Base-by-base conservation (phyloP, 768 basidiomycete genomes). In the Wakefieldia striispora region DNA sequence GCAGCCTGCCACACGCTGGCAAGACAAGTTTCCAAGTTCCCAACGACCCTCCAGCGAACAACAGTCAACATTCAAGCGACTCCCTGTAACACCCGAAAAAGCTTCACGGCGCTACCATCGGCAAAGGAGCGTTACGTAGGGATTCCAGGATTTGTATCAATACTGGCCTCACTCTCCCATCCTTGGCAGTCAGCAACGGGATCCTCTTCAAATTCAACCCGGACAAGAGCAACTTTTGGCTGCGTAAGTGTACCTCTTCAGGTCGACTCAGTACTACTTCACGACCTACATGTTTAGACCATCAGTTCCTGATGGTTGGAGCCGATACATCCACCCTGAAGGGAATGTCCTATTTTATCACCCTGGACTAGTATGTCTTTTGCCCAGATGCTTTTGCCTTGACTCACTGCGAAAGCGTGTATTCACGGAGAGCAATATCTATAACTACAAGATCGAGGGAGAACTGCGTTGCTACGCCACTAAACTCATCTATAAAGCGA, bases 81-180 rank as follows among this genome's bases (percentile, higher is more conserved):
- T 40, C 4, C 33, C 58, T 13, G 37, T 46, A 6, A 57, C 41
- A n/a, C 59, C 50, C 1, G 59, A 57, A 10, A 6, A 21, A 24
- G 47, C 24, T 8, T 61, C 55, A 23, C 54, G 29, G 31, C 40
- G 58, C 6, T 59, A n/a, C n/a, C n/a, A 61, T 37, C 21, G 33
- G 8, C 12, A 12, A 5, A 51, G 23, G 55, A 26, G 17, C n/a
- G 37, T 24, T 8, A 43, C 5, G 57, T 57, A 44, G 10, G 47
- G 13, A 19, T 24, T 11, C 21, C 21, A 3, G 23, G 16, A 40
- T 8, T 13, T 26, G 40, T 6, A 6, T 13, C 10, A 1, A 29
- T 13, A 27, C 10, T 16, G 9, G 40, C 7, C 23, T 27, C 40
- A n/a, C 4, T 19, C 4, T 19, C 3, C 10, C 45, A 23, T 36